These are phyloP conservation scores for Reutealis trisperma DNA, from an alignment of 345 rosid species.

Conservation along the genomic window DNA sequence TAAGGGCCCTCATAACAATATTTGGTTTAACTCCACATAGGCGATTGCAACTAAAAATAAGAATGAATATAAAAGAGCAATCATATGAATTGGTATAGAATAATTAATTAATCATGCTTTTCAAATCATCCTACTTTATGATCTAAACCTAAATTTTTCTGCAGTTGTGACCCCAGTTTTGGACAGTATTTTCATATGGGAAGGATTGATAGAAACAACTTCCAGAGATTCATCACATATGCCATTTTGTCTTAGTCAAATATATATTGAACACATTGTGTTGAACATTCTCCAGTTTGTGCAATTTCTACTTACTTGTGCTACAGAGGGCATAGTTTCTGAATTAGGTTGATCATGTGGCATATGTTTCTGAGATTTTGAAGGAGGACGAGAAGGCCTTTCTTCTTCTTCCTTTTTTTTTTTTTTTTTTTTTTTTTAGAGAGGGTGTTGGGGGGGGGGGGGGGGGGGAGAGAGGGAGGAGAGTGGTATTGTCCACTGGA, in stretches of 20 bases:
- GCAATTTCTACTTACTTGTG: conserved; percentile 23
- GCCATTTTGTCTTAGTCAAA: neutral
- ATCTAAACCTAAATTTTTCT: neutral
- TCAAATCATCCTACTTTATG: neutral
- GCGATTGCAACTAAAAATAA: neutral
- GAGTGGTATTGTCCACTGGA: conserved; percentile 5
- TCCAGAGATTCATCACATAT: neutral
- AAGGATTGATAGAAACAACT: neutral
- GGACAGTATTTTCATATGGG: neutral
- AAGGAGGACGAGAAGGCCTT: conserved; percentile 16
- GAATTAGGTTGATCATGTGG: conserved; percentile 15
- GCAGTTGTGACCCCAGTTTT: neutral
- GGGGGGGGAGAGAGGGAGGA: no score
- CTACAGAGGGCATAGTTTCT: conserved; percentile 7
- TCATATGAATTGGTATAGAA: no score
- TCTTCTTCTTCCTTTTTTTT: no score
- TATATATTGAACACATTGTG: neutral
- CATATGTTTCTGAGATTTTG: conserved; percentile 9
- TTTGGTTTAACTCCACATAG: neutral
- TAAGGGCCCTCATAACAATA: neutral
- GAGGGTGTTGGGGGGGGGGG: no score
- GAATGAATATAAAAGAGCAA: neutral
- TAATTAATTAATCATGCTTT: neutral
- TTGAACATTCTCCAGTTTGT: conserved; percentile 1
- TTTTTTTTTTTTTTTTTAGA: no score